A percentile compares a stretch with the other conserved stretches of the same genome.
These are phyloP conservation scores for Hyphodiscus sp. DNA, from an alignment of 2,329 filamentous ascomycete genomes.

Conservation along the genomic window DNA sequence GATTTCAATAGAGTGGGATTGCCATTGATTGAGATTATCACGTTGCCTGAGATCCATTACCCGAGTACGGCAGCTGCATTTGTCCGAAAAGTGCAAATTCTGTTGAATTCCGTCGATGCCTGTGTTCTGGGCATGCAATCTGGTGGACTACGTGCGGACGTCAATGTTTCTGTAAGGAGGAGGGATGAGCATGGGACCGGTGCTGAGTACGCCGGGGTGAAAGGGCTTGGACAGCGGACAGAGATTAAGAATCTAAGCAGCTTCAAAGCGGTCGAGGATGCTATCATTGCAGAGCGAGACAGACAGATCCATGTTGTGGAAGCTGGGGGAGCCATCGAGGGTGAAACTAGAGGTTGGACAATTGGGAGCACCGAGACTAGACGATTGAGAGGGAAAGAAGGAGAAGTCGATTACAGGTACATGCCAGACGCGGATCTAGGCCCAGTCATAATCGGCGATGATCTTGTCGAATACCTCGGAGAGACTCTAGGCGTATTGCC, in stretches of 20 bases:
- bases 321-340: slow-evolving; percentile 64
- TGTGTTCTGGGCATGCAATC: slow-evolving; percentile 90
- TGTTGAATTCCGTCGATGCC: slow-evolving; percentile 74
- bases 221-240: slow-evolving; percentile 72
- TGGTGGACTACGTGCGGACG: slow-evolving; percentile 84
- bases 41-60: slow-evolving; percentile 78
- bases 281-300: slow-evolving; percentile 84
- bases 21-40: slow-evolving; percentile 93
- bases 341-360: slow-evolving; percentile 91
- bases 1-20: slow-evolving; percentile 93
- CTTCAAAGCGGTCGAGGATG: slow-evolving; percentile 91
- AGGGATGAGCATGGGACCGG: slow-evolving; percentile 31
- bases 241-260: slow-evolving; percentile 98
- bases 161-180: slow-evolving; percentile 82
- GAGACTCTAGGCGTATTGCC: slow-evolving; percentile 63
- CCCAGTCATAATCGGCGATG: slow-evolving; percentile 67
- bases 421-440: slow-evolving; percentile 94
- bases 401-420: slow-evolving; percentile 95
- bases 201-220: slow-evolving; percentile 49
- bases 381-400: slow-evolving; percentile 83
- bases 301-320: slow-evolving; percentile 79
- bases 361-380: slow-evolving; percentile 77
- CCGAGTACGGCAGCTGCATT: slow-evolving; percentile 82
- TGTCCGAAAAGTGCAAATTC: slow-evolving; percentile 79
- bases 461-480: slow-evolving; percentile 60